A percentile compares a stretch with the other conserved stretches of the same genome.
phyloP scores from a whole-genome alignment of 306 rosid genomes.

The Carpinus fangiana region DNA sequence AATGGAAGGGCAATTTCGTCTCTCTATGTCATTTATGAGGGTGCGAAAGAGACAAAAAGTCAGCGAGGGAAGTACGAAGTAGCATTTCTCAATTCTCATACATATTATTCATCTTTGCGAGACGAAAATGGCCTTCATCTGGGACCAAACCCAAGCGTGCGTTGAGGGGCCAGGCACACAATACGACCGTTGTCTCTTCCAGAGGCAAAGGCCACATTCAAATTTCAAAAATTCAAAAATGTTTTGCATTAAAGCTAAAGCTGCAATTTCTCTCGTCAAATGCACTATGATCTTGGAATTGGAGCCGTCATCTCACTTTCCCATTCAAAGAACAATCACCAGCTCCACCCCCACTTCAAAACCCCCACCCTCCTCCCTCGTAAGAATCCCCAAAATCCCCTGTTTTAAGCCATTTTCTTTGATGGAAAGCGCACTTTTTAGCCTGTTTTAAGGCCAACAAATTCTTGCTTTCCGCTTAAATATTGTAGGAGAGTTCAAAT shows the following conservation, averaged over 20 bases:
- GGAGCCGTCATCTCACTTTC: constrained; percentile 21
- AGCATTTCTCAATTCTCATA: too few relatives aligned
- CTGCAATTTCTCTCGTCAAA: constrained; percentile 31
- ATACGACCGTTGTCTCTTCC: constrained; percentile 55
- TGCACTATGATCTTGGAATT: constrained; percentile 7
- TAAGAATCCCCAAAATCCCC: background rate
- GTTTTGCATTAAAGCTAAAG: constrained; percentile 32
- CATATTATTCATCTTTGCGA: too few relatives aligned
- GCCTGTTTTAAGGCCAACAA: too few relatives aligned
- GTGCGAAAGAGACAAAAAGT: background rate
- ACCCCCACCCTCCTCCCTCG: background rate
- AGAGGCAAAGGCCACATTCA: constrained; percentile 40
- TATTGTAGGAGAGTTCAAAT: background rate
- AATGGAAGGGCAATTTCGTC: background rate
- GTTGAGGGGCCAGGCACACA: constrained; percentile 15
- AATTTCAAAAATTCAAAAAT: constrained; percentile 77
- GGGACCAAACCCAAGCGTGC: background rate
- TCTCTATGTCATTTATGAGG: background rate
- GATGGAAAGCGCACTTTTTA: background rate
- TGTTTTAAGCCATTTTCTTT: background rate
- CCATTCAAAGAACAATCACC: background rate
- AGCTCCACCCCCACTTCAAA: background rate
- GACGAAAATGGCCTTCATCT: background rate
- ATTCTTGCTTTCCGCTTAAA: too few relatives aligned
- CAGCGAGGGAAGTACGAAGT: too few relatives aligned